Evolutionary conservation across 1,139 yeast genomes (phyloP).

Genomic region (Yamadazyma taylorii): DNA sequence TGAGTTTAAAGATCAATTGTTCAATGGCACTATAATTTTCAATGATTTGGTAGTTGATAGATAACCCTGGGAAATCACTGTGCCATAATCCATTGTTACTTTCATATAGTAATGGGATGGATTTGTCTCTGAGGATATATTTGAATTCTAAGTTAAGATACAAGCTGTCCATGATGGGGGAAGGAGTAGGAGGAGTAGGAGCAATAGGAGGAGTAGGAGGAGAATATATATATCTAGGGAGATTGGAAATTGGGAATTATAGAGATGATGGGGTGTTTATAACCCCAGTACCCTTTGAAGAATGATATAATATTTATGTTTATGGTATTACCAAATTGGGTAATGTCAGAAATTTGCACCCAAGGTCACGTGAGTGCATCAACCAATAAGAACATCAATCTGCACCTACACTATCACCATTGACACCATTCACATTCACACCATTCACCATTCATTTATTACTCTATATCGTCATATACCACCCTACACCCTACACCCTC

Average conservation of each 20-base stretch:
- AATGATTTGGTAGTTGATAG: constrained; percentile 19
- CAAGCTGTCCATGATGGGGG: constrained; percentile 15
- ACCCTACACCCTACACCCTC: too few relatives aligned
- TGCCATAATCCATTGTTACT: constrained; percentile 38
- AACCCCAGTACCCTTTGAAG: too few relatives aligned
- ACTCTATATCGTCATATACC: too few relatives aligned
- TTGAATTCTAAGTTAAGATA: constrained; percentile 17
- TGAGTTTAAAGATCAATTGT: constrained; percentile 18
- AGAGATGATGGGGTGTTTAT: too few relatives aligned
- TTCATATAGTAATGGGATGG: constrained; percentile 19
- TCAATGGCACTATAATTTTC: constrained; percentile 29
- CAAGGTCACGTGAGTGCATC: neutral
- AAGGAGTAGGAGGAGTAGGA: too few relatives aligned
- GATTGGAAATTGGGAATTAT: too few relatives aligned
- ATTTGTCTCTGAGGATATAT: constrained; percentile 13
- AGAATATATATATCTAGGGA: too few relatives aligned
- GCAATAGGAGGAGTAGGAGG: too few relatives aligned
- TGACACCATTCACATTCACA: too few relatives aligned
- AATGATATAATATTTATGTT: constrained; percentile 8
- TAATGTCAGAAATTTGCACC: constrained; percentile 1
- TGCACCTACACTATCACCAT: too few relatives aligned
- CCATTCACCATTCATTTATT: too few relatives aligned
- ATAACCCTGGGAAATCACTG: constrained; percentile 10
- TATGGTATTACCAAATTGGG: constrained; percentile 12
- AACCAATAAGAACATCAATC: too few relatives aligned